Conservation (phyloP, 2,329 filamentous ascomycete genomes). For the Monosporascus cannonballus region DNA sequence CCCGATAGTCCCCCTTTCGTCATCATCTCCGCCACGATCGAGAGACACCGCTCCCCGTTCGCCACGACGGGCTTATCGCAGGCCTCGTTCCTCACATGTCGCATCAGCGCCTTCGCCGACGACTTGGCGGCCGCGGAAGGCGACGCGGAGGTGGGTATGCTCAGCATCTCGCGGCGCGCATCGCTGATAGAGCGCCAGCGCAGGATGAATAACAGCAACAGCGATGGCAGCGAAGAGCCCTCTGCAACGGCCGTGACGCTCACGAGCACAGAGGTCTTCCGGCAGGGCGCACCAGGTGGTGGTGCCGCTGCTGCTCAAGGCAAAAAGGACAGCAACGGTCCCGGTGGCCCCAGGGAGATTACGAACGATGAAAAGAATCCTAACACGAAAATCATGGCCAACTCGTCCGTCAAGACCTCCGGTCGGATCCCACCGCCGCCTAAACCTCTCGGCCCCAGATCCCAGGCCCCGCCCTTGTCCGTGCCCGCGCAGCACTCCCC, state of each 20-base stretch:
- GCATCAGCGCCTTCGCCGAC: conserved; percentile 17
- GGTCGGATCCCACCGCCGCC: neutral
- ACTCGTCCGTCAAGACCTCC: conserved; percentile 6
- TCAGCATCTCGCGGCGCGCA: conserved; percentile 18
- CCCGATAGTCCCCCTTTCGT: conserved; percentile 20
- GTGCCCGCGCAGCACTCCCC: conserved; percentile 5
- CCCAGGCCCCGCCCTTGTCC: neutral
- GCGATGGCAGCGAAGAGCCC: conserved; percentile 1
- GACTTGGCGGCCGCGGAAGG: conserved; percentile 14
- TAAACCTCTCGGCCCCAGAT: too few relatives aligned
- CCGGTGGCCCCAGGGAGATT: conserved; percentile 1
- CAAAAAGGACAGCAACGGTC: neutral
- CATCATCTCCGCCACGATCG: conserved; percentile 23
- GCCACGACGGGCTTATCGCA: conserved; percentile 20
- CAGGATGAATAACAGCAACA: conserved; percentile 13
- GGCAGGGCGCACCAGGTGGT: neutral
- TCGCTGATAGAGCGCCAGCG: conserved; percentile 13
- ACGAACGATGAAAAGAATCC: conserved; percentile 5
- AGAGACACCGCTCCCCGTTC: conserved; percentile 22
- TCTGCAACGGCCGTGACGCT: conserved; percentile 12
- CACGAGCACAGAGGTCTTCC: conserved; percentile 18
- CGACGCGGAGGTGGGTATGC: conserved; percentile 1
- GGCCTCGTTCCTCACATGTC: conserved; percentile 17
- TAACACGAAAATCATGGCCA: conserved; percentile 12
- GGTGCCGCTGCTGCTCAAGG: neutral